Evolutionary conservation across 2,329 filamentous ascomycete genomes (phyloP).

Genomic region (Leptosphaerulina australis): DNA sequence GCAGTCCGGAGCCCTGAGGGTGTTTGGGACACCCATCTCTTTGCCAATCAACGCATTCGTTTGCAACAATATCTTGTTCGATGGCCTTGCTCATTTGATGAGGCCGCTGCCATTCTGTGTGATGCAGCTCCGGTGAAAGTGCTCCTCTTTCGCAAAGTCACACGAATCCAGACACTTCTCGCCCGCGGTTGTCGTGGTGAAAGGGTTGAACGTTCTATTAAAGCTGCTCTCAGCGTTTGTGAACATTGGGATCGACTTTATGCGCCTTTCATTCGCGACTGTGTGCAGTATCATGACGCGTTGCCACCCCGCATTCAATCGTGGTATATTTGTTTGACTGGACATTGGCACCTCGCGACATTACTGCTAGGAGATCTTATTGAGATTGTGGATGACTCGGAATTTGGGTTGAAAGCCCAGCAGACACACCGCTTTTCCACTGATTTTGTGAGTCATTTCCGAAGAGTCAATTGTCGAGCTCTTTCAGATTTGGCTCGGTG

Average conservation of each 20-base stretch:
- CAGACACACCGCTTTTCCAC: constrained; percentile 35
- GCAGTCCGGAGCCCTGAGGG: constrained; percentile 11
- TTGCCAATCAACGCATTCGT: constrained; percentile 40
- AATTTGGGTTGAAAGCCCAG: constrained; percentile 29
- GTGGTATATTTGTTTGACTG: constrained; percentile 64
- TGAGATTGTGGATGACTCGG: constrained; percentile 56
- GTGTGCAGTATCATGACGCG: constrained; percentile 56
- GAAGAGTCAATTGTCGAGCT: constrained; percentile 53
- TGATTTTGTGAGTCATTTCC: constrained; percentile 50
- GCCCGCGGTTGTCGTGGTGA: constrained; percentile 48
- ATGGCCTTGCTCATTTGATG: constrained; percentile 63
- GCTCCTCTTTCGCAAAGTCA: constrained; percentile 62
- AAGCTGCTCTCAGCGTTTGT: constrained; percentile 57
- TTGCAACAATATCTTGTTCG: constrained; percentile 36
- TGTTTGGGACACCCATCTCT: constrained; percentile 50
- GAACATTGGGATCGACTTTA: constrained; percentile 62
- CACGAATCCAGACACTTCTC: constrained; percentile 61
- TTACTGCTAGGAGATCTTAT: constrained; percentile 63
- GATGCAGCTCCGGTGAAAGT: constrained; percentile 65
- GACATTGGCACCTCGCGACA: constrained; percentile 64
- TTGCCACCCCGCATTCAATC: constrained; percentile 62
- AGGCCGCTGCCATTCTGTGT: constrained; percentile 57
- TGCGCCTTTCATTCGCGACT: constrained; percentile 59
- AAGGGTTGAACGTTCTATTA: constrained; percentile 57
- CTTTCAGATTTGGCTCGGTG: constrained; percentile 58